Conservation (phyloP, 2,329 filamentous ascomycete genomes). For the Escovopsis sp. region DNA sequence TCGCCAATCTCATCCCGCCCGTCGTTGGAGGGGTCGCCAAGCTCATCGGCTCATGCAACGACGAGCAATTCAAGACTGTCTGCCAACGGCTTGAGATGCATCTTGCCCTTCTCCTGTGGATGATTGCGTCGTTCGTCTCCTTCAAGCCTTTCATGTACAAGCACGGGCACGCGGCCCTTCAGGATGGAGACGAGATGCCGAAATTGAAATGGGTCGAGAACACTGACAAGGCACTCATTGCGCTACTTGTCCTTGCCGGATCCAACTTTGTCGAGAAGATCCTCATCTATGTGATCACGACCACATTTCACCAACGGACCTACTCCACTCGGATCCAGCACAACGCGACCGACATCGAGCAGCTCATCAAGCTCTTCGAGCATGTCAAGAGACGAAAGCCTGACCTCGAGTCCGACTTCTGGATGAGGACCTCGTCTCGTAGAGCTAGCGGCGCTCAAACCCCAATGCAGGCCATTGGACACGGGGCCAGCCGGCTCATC, state of each 20-base stretch:
- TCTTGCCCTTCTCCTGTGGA: constrained; percentile 80
- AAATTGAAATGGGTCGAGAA: constrained; percentile 55
- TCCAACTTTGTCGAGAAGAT: constrained; percentile 87
- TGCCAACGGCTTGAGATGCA: constrained; percentile 74
- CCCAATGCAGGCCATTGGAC: constrained; percentile 56
- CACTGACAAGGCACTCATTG: constrained; percentile 73
- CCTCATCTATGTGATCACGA: constrained; percentile 85
- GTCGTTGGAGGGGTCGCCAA: constrained; percentile 42
- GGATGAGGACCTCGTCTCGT: constrained; percentile 25
- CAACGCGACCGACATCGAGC: constrained; percentile 76
- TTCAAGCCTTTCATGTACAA: constrained; percentile 67
- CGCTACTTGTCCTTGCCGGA: constrained; percentile 62
- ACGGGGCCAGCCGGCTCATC: constrained; percentile 59
- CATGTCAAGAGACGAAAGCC: constrained; percentile 60
- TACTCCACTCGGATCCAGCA: constrained; percentile 83
- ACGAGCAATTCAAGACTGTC: constrained; percentile 87
- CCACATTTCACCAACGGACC: constrained; percentile 79
- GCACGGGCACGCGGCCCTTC: constrained; percentile 25
- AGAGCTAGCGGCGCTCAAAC: constrained; percentile 49
- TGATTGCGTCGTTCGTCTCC: constrained; percentile 70
- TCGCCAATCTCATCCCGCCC: constrained; percentile 34
- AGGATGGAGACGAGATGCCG: constrained; percentile 25
- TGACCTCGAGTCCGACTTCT: constrained; percentile 33
- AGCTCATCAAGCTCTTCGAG: constrained; percentile 41
- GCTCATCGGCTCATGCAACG: constrained; percentile 64